phyloP scores from a whole-genome alignment of 305 asterid species.

The Fraxinus albicans region DNA sequence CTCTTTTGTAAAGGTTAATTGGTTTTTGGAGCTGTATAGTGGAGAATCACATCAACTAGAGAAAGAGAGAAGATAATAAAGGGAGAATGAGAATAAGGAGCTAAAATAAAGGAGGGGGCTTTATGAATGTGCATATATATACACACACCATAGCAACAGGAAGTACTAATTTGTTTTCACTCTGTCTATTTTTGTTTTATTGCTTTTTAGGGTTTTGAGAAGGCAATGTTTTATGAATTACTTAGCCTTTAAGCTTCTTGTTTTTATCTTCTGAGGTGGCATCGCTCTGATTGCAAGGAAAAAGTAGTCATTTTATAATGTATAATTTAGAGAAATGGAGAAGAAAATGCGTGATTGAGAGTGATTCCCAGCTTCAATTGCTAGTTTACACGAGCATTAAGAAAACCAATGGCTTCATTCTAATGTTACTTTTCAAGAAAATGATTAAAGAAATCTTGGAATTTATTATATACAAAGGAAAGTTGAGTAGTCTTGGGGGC shows the following conservation, averaged over 20 bases:
- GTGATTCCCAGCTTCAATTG: conserved; percentile 15
- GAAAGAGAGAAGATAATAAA: conserved; percentile 38
- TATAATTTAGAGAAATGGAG: background rate
- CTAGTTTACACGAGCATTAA: conserved; percentile 40
- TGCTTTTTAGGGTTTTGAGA: conserved; percentile 70
- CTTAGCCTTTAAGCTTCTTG: conserved; percentile 78
- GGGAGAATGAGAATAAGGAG: conserved; percentile 79
- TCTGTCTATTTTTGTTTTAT: conserved; percentile 64
- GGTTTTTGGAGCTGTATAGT: conserved; percentile 58
- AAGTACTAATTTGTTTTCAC: conserved; percentile 67
- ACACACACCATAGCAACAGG: conserved; percentile 9
- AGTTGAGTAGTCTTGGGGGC: conserved; percentile 20
- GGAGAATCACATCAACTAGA: conserved; percentile 90
- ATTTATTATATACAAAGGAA: conserved; percentile 22
- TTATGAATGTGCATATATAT: conserved; percentile 57
- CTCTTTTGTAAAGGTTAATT: conserved; percentile 79
- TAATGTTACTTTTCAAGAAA: conserved; percentile 18
- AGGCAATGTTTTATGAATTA: conserved; percentile 38
- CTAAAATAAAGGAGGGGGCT: conserved; percentile 81
- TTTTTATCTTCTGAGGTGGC: conserved; percentile 24
- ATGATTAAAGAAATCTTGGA: background rate
- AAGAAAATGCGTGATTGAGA: conserved; percentile 23
- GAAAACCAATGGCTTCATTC: conserved; percentile 30
- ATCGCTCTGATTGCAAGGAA: conserved; percentile 36
- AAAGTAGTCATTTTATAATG: conserved; percentile 30